phyloP scores from a whole-genome alignment of 768 basidiomycete species.

The Podaxis sp. region DNA sequence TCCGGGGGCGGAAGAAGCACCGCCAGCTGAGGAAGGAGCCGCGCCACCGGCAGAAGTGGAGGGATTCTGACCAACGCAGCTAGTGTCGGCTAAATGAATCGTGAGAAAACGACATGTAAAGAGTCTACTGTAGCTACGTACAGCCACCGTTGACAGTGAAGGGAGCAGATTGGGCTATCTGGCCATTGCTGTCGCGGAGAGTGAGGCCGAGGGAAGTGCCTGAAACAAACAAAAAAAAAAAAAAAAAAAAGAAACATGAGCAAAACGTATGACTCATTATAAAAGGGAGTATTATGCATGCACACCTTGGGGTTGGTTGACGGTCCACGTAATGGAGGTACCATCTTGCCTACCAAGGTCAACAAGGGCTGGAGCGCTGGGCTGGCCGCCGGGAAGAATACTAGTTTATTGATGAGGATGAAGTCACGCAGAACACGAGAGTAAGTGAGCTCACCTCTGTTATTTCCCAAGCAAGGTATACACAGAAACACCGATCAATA shows the following conservation, averaged over 20 bases:
- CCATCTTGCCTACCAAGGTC: slow-evolving; percentile 39
- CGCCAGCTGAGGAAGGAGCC: slow-evolving; percentile 18
- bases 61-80: slow-evolving; percentile 32
- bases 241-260: background rate
- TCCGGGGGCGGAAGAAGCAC: slow-evolving; percentile 3
- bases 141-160: slow-evolving; percentile 49
- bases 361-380: slow-evolving; percentile 41
- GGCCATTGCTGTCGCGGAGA: slow-evolving; percentile 62
- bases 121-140: slow-evolving; percentile 31
- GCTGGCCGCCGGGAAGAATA: slow-evolving; percentile 49
- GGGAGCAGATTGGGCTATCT: slow-evolving; percentile 43
- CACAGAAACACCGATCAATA: background rate
- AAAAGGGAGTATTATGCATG: background rate
- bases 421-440: background rate
- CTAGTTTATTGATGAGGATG: slow-evolving; percentile 29
- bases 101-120: background rate
- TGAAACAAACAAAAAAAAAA: slow-evolving; percentile 16
- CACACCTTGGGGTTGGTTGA: slow-evolving; percentile 29
- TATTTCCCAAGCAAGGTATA: background rate
- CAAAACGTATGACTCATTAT: background rate
- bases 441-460: slow-evolving; percentile 11
- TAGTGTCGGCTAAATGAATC: slow-evolving; percentile 25
- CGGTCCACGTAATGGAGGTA: slow-evolving; percentile 52
- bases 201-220: slow-evolving; percentile 55
- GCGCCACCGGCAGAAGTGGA: slow-evolving; percentile 18